phyloP scores from a whole-genome alignment of 495 filamentous ascomycete species.

The Achaetomiella virescens region DNA sequence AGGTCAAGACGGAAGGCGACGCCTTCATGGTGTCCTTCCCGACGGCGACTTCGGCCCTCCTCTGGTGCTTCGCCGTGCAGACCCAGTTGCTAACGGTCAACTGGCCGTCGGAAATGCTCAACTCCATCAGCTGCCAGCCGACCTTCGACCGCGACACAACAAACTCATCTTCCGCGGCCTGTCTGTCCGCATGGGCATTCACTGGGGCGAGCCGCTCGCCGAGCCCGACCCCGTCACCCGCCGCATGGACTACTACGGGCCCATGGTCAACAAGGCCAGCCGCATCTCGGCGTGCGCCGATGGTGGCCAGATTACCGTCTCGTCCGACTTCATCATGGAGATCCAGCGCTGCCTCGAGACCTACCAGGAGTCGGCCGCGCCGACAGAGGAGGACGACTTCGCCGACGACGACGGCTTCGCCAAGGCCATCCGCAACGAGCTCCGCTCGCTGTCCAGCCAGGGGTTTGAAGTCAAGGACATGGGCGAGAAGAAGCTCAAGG shows the following conservation, averaged over 20 bases:
- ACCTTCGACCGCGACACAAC: constrained; percentile 72
- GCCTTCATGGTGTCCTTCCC: constrained; percentile 99
- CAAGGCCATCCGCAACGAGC: constrained; percentile 74
- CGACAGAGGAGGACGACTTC: constrained; percentile 52
- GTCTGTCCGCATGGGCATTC: constrained; percentile 94
- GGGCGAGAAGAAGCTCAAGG: constrained; percentile 88
- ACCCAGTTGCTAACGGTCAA: constrained; percentile 74
- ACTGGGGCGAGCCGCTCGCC: constrained; percentile 90
- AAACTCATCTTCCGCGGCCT: constrained; percentile 87
- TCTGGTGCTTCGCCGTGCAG: constrained; percentile 96
- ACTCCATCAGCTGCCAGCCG: constrained; percentile 76
- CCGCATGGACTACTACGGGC: constrained; percentile 99
- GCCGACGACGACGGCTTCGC: constrained; percentile 65
- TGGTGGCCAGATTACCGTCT: constrained; percentile 93
- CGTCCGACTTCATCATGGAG: constrained; percentile 91
- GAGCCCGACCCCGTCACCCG: constrained; percentile 93
- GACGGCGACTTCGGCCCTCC: constrained; percentile 83
- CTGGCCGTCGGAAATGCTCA: constrained; percentile 91
- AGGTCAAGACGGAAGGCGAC: constrained; percentile 99
- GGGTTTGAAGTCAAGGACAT: constrained; percentile 97
- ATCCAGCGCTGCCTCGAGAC: constrained; percentile 85
- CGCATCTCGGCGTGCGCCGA: constrained; percentile 93
- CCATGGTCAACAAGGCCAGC: constrained; percentile 96
- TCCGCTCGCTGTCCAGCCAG: constrained; percentile 79
- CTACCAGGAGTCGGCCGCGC: constrained; percentile 65